Evolutionary conservation across 371 early-diverging fungal genomes (phyloP).

Genomic region (Synchytrium microbalum): DNA sequence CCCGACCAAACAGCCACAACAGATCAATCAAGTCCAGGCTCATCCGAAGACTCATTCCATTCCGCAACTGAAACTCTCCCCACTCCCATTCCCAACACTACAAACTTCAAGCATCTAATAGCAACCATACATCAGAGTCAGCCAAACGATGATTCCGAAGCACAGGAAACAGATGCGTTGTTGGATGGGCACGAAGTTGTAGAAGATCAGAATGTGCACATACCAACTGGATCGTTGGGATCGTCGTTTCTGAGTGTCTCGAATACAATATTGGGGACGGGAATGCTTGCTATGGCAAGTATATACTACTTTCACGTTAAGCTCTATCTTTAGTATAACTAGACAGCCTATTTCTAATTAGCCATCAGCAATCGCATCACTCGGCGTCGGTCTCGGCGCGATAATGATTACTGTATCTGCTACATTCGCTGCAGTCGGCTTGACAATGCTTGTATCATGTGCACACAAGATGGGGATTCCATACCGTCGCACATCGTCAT

Average conservation of each 20-base stretch:
- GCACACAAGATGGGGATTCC: background rate
- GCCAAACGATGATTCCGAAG: background rate
- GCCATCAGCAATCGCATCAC: conserved; percentile 68
- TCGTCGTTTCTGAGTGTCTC: conserved; percentile 62
- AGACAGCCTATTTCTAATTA: conserved; percentile 11
- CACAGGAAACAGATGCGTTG: background rate
- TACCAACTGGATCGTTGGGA: conserved; percentile 22
- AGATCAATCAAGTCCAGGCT: no score
- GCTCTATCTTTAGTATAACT: background rate
- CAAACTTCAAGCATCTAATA: background rate
- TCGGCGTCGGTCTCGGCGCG: conserved; percentile 79
- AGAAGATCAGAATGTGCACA: background rate
- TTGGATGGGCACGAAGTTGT: background rate
- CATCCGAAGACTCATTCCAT: background rate
- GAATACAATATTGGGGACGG: conserved; percentile 94
- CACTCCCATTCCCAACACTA: background rate
- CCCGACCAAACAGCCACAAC: no score
- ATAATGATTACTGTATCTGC: conserved; percentile 71
- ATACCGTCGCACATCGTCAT: conserved; percentile 69
- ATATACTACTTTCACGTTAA: background rate
- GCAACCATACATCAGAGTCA: background rate
- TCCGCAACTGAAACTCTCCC: background rate
- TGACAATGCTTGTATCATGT: conserved; percentile 67
- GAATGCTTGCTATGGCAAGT: conserved; percentile 86
- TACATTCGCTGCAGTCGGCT: conserved; percentile 66